Conservation (phyloP, 495 filamentous ascomycete species). For the Apiosordaria backusii region DNA sequence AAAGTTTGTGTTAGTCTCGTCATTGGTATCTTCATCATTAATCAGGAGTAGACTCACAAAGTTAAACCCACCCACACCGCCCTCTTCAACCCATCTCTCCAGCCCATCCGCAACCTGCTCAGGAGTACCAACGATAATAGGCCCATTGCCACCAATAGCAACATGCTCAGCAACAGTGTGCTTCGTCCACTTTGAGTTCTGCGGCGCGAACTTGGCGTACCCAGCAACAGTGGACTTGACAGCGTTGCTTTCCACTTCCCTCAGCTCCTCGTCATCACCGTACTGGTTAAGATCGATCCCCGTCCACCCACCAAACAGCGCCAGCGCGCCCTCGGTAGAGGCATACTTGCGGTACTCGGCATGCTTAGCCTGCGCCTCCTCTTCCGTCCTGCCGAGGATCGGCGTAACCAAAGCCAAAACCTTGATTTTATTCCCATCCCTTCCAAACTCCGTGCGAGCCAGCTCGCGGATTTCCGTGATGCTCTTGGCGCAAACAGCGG, state of each 20-base stretch:
- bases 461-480: slow-evolving; percentile 51
- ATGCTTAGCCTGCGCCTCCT: slow-evolving; percentile 52
- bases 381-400: slow-evolving; percentile 52
- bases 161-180: slow-evolving; percentile 56
- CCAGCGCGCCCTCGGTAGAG: slow-evolving; percentile 55
- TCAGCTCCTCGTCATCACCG: slow-evolving; percentile 55
- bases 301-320: slow-evolving; percentile 61
- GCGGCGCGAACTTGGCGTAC: slow-evolving; percentile 36
- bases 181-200: slow-evolving; percentile 60
- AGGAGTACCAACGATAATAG: slow-evolving; percentile 46
- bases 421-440: slow-evolving; percentile 52
- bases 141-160: slow-evolving; percentile 55
- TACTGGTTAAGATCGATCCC: slow-evolving; percentile 54
- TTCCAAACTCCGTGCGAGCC: slow-evolving; percentile 41
- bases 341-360: slow-evolving; percentile 49
- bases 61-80: slow-evolving; percentile 53
- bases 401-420: slow-evolving; percentile 45
- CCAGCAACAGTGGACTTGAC: slow-evolving; percentile 47
- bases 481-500: slow-evolving; percentile 39
- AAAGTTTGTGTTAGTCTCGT: slow-evolving; percentile 5
- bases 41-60: slow-evolving; percentile 30
- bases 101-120: slow-evolving; percentile 49
- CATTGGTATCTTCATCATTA: not conserved
- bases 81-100: slow-evolving; percentile 46
- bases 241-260: slow-evolving; percentile 61